phyloP scores from a whole-genome alignment of 805 yeast species.

The Candida ipomoeae region DNA sequence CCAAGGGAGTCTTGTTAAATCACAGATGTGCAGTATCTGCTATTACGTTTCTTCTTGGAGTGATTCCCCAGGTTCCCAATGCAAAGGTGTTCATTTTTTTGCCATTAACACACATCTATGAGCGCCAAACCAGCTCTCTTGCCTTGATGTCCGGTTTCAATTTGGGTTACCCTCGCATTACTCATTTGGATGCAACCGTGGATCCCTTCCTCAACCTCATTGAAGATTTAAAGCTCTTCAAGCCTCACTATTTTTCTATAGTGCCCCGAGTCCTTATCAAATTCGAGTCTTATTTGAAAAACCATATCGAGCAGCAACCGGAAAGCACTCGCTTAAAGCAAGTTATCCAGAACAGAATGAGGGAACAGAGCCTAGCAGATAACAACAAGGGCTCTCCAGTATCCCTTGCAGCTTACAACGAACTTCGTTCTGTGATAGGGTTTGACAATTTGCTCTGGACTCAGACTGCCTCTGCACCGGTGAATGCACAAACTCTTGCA shows the following conservation, averaged over 20 bases:
- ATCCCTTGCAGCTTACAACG: conserved; percentile 15
- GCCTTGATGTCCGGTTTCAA: conserved; percentile 23
- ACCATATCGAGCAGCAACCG: conserved; percentile 27
- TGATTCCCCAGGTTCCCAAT: background rate
- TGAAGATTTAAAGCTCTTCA: conserved; percentile 53
- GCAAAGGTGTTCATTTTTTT: conserved; percentile 15
- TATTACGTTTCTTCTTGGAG: conserved; percentile 3
- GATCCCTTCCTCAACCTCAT: conserved; percentile 28
- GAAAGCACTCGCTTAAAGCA: conserved; percentile 21
- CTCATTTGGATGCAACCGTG: conserved; percentile 17
- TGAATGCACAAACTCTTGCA: conserved; percentile 15
- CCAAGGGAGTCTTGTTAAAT: conserved; percentile 65
- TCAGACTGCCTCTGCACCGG: conserved; percentile 24
- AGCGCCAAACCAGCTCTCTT: conserved; percentile 14
- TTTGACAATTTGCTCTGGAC: conserved; percentile 18
- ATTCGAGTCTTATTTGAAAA: conserved; percentile 40
- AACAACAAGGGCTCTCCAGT: conserved; percentile 20
- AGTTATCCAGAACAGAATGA: conserved; percentile 25
- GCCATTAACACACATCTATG: conserved; percentile 23
- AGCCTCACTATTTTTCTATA: conserved; percentile 49
- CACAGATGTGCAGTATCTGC: conserved; percentile 8
- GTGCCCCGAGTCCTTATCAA: conserved; percentile 64
- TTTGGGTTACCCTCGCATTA: conserved; percentile 30
- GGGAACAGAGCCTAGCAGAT: conserved; percentile 29
- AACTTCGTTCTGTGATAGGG: conserved; percentile 14